These are phyloP conservation scores for Vishniacozyma victoriae DNA, from an alignment of 768 basidiomycete genomes.

Conservation along the genomic window DNA sequence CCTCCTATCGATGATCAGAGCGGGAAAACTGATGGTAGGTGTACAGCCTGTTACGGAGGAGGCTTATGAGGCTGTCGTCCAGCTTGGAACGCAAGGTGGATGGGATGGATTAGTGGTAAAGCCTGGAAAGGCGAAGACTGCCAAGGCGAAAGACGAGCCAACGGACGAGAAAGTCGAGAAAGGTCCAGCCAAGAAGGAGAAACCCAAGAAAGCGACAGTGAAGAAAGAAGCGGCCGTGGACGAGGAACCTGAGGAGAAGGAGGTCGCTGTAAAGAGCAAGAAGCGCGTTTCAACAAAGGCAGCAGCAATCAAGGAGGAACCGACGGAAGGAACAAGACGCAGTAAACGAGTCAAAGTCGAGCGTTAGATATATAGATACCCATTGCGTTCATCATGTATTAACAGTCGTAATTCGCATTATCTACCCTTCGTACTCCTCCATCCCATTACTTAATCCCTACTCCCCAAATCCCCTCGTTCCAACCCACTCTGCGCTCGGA, in stretches of 20 bases:
- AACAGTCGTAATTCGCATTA: too few species aligned
- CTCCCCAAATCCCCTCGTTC: too few species aligned
- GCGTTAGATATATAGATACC: background rate
- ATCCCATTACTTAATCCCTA: too few species aligned
- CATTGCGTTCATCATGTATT: too few species aligned
- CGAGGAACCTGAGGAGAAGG: too few species aligned
- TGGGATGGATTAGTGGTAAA: conserved; percentile 55
- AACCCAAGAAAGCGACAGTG: background rate
- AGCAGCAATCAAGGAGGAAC: background rate
- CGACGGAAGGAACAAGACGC: background rate
- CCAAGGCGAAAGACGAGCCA: background rate
- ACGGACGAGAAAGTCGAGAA: background rate
- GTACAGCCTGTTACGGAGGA: conserved; percentile 69
- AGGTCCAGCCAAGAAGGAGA: background rate
- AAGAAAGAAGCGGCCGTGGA: too few species aligned
- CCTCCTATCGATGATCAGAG: background rate
- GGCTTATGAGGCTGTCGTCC: conserved; percentile 61
- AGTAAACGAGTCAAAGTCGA: background rate
- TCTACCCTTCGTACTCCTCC: too few species aligned
- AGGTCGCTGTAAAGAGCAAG: too few species aligned
- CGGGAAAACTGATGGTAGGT: conserved; percentile 19
- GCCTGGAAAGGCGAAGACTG: background rate
- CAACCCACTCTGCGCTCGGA: too few species aligned
- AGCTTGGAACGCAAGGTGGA: conserved; percentile 66
- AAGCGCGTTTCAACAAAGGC: too few species aligned